Percentiles rank a stretch among this genome's conserved stretches.
These are phyloP conservation scores for Cucurbita argyrosperma DNA, from an alignment of 306 rosid genomes.

Conservation along the genomic window DNA sequence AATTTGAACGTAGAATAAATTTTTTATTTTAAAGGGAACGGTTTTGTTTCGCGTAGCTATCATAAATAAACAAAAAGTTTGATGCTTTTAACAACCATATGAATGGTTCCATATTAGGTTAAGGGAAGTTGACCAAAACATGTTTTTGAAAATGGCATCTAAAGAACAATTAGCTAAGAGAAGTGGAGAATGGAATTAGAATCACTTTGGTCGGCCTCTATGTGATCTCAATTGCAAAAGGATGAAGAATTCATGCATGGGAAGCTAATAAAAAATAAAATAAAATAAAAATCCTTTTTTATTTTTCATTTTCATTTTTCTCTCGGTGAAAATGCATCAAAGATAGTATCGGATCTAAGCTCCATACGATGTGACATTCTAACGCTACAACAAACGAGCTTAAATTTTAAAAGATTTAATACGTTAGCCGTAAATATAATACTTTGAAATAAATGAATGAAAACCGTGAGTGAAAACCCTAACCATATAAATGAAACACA, in stretches of 20 bases:
- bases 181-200: slow-evolving; percentile 82
- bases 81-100: neutral
- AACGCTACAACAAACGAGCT: too few species aligned
- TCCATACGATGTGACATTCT: too few species aligned
- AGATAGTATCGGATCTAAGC: too few species aligned
- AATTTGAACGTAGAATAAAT: too few species aligned
- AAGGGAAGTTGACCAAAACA: slow-evolving; percentile 8
- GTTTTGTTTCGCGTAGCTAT: neutral
- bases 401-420: too few species aligned
- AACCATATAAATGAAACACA: too few species aligned
- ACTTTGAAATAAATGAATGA: too few species aligned
- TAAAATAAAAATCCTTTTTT: too few species aligned
- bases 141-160: slow-evolving; percentile 24
- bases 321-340: too few species aligned
- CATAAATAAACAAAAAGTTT: neutral
- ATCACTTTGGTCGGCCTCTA: slow-evolving; percentile 93
- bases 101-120: neutral
- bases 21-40: neutral
- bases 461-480: too few species aligned
- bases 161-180: slow-evolving; percentile 4
- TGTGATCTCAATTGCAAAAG: slow-evolving; percentile 12
- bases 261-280: neutral
- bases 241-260: neutral
- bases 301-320: too few species aligned
- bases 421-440: too few species aligned